These are phyloP conservation scores for Trichoderma sp. DNA, from an alignment of 2,329 filamentous ascomycete species.

Conservation along the genomic window DNA sequence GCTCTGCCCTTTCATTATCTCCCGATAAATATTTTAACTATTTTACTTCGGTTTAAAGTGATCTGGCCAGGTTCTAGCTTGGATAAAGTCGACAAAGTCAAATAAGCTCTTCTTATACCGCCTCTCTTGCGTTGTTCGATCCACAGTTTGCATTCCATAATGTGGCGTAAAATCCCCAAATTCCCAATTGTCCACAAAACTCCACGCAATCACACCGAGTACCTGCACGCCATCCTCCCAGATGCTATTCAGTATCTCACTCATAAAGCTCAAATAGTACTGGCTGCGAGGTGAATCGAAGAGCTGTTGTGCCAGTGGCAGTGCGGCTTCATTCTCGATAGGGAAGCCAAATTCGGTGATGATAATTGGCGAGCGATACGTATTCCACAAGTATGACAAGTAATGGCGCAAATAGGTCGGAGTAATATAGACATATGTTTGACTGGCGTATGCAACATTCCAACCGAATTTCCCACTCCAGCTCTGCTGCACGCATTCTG, in stretches of 20 bases:
- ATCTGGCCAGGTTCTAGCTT: neutral
- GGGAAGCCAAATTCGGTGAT: constrained; percentile 61
- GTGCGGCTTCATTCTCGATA: constrained; percentile 48
- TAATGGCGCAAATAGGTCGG: constrained; percentile 59
- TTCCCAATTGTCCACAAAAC: constrained; percentile 55
- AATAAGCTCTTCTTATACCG: constrained; percentile 61
- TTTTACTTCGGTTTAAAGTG: too few species aligned
- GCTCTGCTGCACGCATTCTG: constrained; percentile 54
- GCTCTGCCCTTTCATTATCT: too few species aligned
- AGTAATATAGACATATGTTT: constrained; percentile 59
- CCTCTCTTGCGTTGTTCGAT: constrained; percentile 52
- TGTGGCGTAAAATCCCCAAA: constrained; percentile 49
- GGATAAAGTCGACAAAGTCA: constrained; percentile 55
- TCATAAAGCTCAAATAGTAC: constrained; percentile 58
- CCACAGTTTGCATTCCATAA: constrained; percentile 60
- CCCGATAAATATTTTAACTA: too few species aligned
- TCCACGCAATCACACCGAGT: constrained; percentile 57
- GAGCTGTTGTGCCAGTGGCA: constrained; percentile 50
- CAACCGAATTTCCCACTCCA: constrained; percentile 52
- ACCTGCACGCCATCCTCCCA: constrained; percentile 58
- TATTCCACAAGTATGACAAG: constrained; percentile 61
- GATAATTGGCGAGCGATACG: constrained; percentile 50
- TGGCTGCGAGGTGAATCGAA: constrained; percentile 54
- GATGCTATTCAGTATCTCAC: constrained; percentile 56
- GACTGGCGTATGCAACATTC: constrained; percentile 59